Evolutionary conservation across 1,284 basidiomycete species (phyloP).

Genomic region (Irpex sp.): DNA sequence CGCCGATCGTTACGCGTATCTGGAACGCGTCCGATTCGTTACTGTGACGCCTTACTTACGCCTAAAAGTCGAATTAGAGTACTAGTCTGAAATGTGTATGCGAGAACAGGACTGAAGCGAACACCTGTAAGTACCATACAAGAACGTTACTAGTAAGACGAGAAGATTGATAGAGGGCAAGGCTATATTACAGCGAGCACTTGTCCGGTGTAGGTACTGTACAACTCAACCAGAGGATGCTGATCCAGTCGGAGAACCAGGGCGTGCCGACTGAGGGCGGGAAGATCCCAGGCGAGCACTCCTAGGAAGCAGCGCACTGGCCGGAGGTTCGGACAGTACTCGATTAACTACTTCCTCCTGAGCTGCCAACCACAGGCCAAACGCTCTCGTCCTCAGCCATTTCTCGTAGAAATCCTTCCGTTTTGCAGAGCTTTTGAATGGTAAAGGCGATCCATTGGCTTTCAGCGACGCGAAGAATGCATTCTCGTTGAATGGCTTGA

Average conservation of each 20-base stretch:
- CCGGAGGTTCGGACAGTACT: slow-evolving; percentile 33
- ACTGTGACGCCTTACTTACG: neutral
- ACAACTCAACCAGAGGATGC: neutral
- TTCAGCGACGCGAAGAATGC: slow-evolving; percentile 85
- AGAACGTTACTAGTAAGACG: too few species aligned
- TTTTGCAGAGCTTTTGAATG: slow-evolving; percentile 66
- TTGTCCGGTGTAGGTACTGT: neutral
- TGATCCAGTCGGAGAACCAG: neutral
- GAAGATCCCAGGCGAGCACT: neutral
- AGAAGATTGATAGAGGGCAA: neutral
- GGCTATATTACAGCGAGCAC: neutral
- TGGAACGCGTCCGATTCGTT: neutral
- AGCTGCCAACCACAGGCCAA: slow-evolving; percentile 71
- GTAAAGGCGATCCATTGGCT: slow-evolving; percentile 71
- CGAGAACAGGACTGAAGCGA: neutral
- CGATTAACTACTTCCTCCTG: slow-evolving; percentile 67
- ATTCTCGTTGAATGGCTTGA: slow-evolving; percentile 78
- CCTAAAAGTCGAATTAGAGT: neutral
- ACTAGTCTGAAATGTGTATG: neutral
- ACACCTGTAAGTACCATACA: neutral
- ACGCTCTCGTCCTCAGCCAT: slow-evolving; percentile 70
- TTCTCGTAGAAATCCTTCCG: slow-evolving; percentile 70
- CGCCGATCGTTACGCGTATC: neutral
- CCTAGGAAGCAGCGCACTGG: neutral
- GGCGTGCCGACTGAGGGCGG: neutral